These are phyloP conservation scores for Salix arbutifolia DNA, from an alignment of 345 rosid genomes.

Conservation along the genomic window DNA sequence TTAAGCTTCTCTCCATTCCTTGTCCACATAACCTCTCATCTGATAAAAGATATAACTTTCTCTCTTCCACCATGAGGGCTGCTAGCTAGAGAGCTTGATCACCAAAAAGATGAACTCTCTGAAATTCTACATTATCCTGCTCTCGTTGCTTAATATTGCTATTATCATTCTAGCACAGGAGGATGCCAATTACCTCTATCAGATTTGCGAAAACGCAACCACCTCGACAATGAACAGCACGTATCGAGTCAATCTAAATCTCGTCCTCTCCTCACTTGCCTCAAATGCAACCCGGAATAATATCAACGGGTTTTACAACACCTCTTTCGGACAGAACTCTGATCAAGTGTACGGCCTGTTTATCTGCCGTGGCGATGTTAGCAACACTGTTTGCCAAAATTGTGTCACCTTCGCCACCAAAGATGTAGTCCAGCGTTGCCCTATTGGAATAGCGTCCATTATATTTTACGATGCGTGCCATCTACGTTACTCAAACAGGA, in stretches of 20 bases:
- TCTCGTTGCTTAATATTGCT: not conserved
- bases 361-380: conserved; percentile 18
- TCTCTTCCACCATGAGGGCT: not conserved
- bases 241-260: conserved; percentile 5
- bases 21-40: not conserved
- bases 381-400: conserved; percentile 15
- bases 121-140: not conserved
- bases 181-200: not conserved
- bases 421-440: conserved; percentile 25
- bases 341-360: conserved; percentile 9
- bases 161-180: not conserved
- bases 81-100: not conserved
- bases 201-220: not conserved
- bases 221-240: conserved; percentile 2
- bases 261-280: conserved; percentile 10
- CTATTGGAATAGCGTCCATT: conserved; percentile 19
- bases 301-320: conserved; percentile 1
- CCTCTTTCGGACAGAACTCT: not conserved
- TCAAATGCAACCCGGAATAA: not conserved
- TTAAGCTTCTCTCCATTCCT: not conserved
- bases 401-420: conserved; percentile 33
- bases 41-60: no score
- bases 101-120: not conserved
- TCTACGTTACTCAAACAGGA: conserved; percentile 43
- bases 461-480: conserved; percentile 44